phyloP scores from a whole-genome alignment of 2,329 filamentous ascomycete species.

The Colletotrichum noveboracense region DNA sequence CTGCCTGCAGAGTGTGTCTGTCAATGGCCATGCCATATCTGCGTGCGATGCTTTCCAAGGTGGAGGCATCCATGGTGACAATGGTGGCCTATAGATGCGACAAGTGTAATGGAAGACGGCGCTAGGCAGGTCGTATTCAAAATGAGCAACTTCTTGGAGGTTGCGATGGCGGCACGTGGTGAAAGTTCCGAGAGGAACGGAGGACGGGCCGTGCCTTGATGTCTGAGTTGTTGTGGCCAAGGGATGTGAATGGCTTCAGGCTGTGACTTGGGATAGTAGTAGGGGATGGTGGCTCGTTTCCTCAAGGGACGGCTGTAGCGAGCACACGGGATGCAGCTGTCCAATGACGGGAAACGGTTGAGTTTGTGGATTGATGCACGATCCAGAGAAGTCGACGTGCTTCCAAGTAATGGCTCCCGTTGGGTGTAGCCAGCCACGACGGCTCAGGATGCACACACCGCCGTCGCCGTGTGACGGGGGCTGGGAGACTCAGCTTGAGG shows the following conservation, averaged over 20 bases:
- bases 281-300: neutral
- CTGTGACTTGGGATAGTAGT: neutral
- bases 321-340: slow-evolving; percentile 11
- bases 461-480: slow-evolving; percentile 1
- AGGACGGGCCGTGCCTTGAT: slow-evolving; percentile 4
- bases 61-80: slow-evolving; percentile 1
- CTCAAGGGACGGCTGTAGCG: neutral
- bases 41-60: slow-evolving; percentile 29
- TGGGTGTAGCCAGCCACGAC: slow-evolving; percentile 1
- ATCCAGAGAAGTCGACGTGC: neutral
- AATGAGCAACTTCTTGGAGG: neutral
- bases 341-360: neutral
- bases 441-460: neutral
- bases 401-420: neutral
- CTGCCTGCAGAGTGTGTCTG: slow-evolving; percentile 37
- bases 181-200: slow-evolving; percentile 3
- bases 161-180: neutral
- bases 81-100: neutral
- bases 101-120: neutral
- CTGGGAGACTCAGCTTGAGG: neutral
- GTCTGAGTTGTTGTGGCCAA: neutral
- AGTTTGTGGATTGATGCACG: neutral
- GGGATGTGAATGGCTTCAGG: neutral
- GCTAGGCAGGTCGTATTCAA: neutral
- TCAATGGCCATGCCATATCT: slow-evolving; percentile 38